Percentiles rank a stretch among this genome's conserved stretches.
These are phyloP conservation scores for Microdochium nivale DNA, from an alignment of 2,329 filamentous ascomycete genomes.

Conservation along the genomic window DNA sequence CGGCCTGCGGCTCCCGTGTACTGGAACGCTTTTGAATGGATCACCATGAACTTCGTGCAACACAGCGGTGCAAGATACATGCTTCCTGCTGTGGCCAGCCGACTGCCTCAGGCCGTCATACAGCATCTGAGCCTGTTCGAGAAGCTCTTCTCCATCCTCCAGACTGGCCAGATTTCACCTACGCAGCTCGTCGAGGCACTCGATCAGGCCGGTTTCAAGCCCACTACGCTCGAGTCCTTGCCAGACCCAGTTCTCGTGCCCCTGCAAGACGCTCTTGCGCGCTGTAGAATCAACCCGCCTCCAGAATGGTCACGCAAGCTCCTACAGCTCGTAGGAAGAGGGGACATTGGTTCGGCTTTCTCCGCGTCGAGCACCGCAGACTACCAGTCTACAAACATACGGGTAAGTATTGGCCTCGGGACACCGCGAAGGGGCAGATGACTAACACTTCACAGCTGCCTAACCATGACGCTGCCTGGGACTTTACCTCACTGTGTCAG, in stretches of 20 bases:
- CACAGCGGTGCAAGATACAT: conserved; percentile 4
- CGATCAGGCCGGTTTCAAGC: conserved; percentile 57
- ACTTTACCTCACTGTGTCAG: conserved; percentile 71
- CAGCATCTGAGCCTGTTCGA: conserved; percentile 64
- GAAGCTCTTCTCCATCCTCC: conserved; percentile 54
- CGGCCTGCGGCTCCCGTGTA: conserved; percentile 17
- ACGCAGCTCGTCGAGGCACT: conserved; percentile 67
- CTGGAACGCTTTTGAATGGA: conserved; percentile 42
- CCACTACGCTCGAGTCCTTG: conserved; percentile 63
- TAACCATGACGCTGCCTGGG: conserved; percentile 60
- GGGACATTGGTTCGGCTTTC: conserved; percentile 67
- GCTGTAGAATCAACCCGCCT: conserved; percentile 76
- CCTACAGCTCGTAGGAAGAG: conserved; percentile 68
- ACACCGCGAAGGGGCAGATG: neutral
- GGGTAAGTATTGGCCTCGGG: conserved; percentile 25
- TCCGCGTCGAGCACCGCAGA: conserved; percentile 32
- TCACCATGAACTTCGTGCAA: conserved; percentile 34
- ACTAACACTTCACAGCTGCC: conserved; percentile 35
- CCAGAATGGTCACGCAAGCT: conserved; percentile 64
- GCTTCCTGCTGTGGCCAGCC: conserved; percentile 11
- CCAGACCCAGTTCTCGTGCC: conserved; percentile 78
- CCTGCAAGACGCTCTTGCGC: conserved; percentile 74
- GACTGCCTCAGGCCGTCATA: conserved; percentile 30
- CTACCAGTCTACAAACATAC: conserved; percentile 25
- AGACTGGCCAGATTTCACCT: conserved; percentile 35